phyloP scores from a whole-genome alignment of 768 basidiomycete species.

The Ephemerocybe angulata region DNA sequence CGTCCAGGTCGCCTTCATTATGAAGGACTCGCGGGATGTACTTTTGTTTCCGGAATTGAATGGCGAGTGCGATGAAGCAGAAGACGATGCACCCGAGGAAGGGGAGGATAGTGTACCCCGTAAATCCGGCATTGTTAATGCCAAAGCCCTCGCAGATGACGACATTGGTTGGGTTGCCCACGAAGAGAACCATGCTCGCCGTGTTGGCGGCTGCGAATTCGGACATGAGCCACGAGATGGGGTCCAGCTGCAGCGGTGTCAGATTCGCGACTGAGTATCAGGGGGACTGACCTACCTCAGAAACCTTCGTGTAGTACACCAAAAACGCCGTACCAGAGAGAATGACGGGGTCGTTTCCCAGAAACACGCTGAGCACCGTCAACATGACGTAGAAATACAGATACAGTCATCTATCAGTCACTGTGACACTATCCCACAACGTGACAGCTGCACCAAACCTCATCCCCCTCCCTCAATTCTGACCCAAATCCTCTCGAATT shows the following conservation, averaged over 20 bases:
- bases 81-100: constrained; percentile 66
- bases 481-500: too few species aligned
- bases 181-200: constrained; percentile 70
- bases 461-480: too few species aligned
- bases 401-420: too few species aligned
- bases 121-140: constrained; percentile 74
- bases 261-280: background rate
- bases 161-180: constrained; percentile 92
- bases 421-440: too few species aligned
- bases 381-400: constrained; percentile 83
- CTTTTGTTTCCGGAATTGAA: constrained; percentile 56
- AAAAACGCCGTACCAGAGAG: constrained; percentile 89
- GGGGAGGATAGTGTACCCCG: constrained; percentile 79
- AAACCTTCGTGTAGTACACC: constrained; percentile 78
- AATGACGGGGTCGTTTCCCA: constrained; percentile 96
- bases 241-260: constrained; percentile 30
- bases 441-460: too few species aligned
- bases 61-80: constrained; percentile 54
- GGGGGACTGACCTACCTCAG: constrained; percentile 21
- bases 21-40: constrained; percentile 49
- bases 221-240: constrained; percentile 66
- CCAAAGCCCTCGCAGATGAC: constrained; percentile 85
- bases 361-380: constrained; percentile 65
- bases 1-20: constrained; percentile 35
- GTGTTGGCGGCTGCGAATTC: constrained; percentile 81